Percentiles rank a stretch among this genome's conserved stretches.
These are phyloP conservation scores for Escallonia herrerae DNA, from an alignment of 129 eudicot genomes.

Conservation along the genomic window DNA sequence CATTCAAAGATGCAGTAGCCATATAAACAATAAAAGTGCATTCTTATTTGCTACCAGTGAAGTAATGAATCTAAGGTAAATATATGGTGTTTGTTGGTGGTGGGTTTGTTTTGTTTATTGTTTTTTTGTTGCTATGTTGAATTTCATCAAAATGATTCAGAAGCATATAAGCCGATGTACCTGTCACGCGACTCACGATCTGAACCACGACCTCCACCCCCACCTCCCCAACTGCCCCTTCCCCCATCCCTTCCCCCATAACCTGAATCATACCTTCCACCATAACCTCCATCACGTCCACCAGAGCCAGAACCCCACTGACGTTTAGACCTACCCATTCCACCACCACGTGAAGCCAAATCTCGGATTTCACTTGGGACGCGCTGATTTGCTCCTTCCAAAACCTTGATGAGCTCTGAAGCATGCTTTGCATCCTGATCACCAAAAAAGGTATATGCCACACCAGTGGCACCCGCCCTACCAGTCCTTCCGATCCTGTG, in stretches of 20 bases:
- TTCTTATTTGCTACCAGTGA: no score
- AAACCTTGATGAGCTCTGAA: conserved; percentile 65
- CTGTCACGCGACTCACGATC: conserved; percentile 21
- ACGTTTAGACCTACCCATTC: conserved; percentile 55
- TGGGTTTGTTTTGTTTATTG: background rate
- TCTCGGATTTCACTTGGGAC: conserved; percentile 77
- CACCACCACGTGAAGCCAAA: conserved; percentile 89
- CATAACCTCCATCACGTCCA: conserved; percentile 56
- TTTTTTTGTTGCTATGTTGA: background rate
- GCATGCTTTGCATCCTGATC: conserved; percentile 87
- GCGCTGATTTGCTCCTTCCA: conserved; percentile 89
- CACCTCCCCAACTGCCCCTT: conserved; percentile 30
- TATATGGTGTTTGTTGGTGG: no score
- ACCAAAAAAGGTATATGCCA: conserved; percentile 72
- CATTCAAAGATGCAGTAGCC: no score
- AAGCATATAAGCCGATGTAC: conserved; percentile 22
- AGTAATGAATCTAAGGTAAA: no score
- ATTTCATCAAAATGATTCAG: background rate
- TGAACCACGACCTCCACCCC: conserved; percentile 18
- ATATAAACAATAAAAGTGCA: no score
- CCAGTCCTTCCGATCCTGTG: conserved; percentile 99
- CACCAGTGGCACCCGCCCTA: conserved; percentile 97
- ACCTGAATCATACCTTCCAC: conserved; percentile 39
- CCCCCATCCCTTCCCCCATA: conserved; percentile 49
- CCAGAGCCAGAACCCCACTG: conserved; percentile 72